Evolutionary conservation across 768 basidiomycete genomes (phyloP), one percentile per base, ranked within the genome.

Genomic region (Pulveroboletus sp.): DNA sequence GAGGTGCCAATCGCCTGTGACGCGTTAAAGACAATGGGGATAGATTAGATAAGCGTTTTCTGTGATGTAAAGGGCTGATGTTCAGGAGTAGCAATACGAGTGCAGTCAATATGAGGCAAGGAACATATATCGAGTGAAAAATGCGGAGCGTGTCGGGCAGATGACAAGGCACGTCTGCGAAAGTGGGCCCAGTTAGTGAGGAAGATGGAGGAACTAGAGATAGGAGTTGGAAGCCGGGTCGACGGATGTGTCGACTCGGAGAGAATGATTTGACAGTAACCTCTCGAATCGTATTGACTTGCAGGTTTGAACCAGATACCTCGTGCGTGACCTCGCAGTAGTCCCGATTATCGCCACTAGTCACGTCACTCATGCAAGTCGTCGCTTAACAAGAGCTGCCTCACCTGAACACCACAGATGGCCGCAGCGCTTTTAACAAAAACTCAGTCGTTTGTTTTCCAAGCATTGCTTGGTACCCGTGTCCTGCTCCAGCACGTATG

Each of bases 191-290:
- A 43, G 53, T 43, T 1, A 62, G 53, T n/a, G 66, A 54, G n/a
- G 57, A 56, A 17, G 57, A 53, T 4, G 73, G 67, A 13, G 73
- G 54, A 30, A 82, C 66, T n/a, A 86, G 71, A 0, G 90, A 86
- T 28, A 96, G 73, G 6, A 96, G 79, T 54, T 94, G 90, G 66
- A 94, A 89, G 4, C 93, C 93, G 3, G 93, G 89, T 31, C 74
- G 70, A 21, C 73, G 73, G 52, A 95, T 84, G 47, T 85, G 84
- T 47, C 77, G 77, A 13, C 83, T 81, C 53, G 83, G 81, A 14
- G 89, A 86, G 66, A 95, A 93, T 0, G 92, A 87, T 66, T 93
- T 94, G 51, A 95, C 74, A 1, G 92, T 93, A 18, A 93, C 79
- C 69, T 95, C 93, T 41, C 83, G 83, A 39, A 84, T 72, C 3